Base-by-base conservation (phyloP, 2,329 filamentous ascomycete genomes). In the Fusarium tuaranense region DNA sequence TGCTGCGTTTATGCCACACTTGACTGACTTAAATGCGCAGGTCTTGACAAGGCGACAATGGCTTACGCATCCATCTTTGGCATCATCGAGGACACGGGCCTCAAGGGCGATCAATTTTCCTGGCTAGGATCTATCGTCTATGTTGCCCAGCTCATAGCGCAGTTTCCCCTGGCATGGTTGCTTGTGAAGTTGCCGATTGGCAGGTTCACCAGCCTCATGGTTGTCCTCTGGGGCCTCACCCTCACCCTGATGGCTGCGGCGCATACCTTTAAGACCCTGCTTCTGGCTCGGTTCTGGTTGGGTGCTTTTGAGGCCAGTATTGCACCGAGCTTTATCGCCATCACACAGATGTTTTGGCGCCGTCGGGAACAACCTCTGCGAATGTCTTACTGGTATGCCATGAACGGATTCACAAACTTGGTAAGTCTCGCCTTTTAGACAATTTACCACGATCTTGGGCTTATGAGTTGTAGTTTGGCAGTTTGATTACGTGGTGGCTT, bases 111-210 rank as follows among this genome's bases (percentile, higher is more conserved):
- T 2, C 68, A 72, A 10, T 83, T 82, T 69, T 89, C 88, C 1
- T 90, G 88, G 88, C 84, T 90, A 1, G 86, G 88, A 1, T 89
- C 87, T 0, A 86, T 90, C 67, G 79, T 90, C 20, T 90, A 90
- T 75, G 80, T 89, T 32, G 87, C 87, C 1, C 87, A 89, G 69
- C 84, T 90, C 5, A 82, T 88, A 7, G 85, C 88, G 80, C 88
- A 90, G 73, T 87, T 87, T 1, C 76, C 87, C 0, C 84, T 87
- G 7, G 87, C 88, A 0, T 84, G 85, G 65, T 75, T 88, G 6
- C 82, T 88, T 8, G 86, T 88, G 36, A 86, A 87, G 73, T 74
- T 87, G 1, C 88, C 87, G 0, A 87, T 84, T 1, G 87, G 87
- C 27, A 88, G 88, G 70, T 84, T 89, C 22, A 83, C 88, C n/a